phyloP scores from a whole-genome alignment of 495 filamentous ascomycete genomes.

The Penicillium atrosanguineum region DNA sequence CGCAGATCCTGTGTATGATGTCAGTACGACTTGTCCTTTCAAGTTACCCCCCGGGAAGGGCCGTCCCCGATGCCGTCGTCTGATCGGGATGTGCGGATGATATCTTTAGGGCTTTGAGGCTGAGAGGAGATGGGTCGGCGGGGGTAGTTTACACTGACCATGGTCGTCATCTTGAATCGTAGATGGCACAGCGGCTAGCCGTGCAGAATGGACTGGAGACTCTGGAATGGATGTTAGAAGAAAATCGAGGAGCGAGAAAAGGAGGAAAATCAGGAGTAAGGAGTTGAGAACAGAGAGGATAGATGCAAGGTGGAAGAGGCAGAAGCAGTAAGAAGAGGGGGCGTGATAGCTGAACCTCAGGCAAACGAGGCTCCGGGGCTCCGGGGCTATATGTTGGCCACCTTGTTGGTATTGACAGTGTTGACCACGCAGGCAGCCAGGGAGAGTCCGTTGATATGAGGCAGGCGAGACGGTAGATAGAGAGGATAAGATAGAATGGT shows the following conservation, averaged over 20 bases:
- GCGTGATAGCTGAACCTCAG: constrained; percentile 18
- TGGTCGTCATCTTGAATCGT: constrained; percentile 48
- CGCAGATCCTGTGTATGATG: constrained; percentile 75
- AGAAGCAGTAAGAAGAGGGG: constrained; percentile 11
- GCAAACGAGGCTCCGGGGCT: constrained; percentile 12
- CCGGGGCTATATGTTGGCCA: constrained; percentile 6
- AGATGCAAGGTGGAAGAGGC: neutral
- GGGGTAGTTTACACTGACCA: constrained; percentile 33
- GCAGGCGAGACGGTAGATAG: neutral
- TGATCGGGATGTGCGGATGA: neutral
- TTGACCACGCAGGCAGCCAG: constrained; percentile 5
- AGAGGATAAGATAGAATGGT: neutral
- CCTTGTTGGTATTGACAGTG: neutral
- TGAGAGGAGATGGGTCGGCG: neutral
- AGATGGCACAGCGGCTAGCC: constrained; percentile 40
- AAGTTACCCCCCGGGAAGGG: neutral
- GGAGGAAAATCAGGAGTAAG: neutral
- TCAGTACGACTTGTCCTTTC: constrained; percentile 11
- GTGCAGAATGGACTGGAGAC: constrained; percentile 18
- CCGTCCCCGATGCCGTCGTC: neutral
- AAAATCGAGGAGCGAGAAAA: neutral
- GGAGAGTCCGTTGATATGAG: neutral
- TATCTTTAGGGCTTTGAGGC: neutral
- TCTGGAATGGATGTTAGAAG: neutral
- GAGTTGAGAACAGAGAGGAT: neutral